phyloP scores from a whole-genome alignment of 129 eudicot species.

The Centrapalus pauciflorus region DNA sequence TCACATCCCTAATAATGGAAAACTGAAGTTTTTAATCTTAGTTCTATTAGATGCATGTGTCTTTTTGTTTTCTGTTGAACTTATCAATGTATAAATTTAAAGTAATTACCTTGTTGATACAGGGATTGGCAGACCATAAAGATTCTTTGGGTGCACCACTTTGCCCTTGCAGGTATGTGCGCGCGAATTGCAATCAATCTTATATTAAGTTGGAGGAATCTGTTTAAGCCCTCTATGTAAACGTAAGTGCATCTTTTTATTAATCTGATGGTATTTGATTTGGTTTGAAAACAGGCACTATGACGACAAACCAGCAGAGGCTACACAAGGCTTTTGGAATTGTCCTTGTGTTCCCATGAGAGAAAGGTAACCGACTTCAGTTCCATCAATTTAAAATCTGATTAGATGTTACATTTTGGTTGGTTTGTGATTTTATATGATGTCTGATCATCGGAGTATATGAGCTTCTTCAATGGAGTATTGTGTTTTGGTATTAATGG shows the following conservation, averaged over 20 bases:
- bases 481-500: neutral
- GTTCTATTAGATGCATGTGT: neutral
- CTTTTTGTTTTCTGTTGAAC: neutral
- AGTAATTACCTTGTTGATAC: constrained; percentile 8
- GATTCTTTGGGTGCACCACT: constrained; percentile 86
- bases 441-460: neutral
- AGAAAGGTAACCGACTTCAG: constrained; percentile 53
- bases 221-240: neutral
- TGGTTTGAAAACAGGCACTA: constrained; percentile 60
- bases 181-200: too few species aligned
- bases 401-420: neutral
- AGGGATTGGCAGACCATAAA: constrained; percentile 84
- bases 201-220: too few species aligned
- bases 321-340: constrained; percentile 88
- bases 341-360: constrained; percentile 99
- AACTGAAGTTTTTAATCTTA: neutral
- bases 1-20: neutral
- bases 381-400: neutral
- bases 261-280: constrained; percentile 2
- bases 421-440: neutral
- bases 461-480: neutral
- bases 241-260: neutral
- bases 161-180: constrained; percentile 63
- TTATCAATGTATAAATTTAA: too few species aligned
- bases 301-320: constrained; percentile 88